These are phyloP conservation scores for Saturnispora halmiae DNA, from an alignment of 805 yeast genomes.

Conservation along the genomic window DNA sequence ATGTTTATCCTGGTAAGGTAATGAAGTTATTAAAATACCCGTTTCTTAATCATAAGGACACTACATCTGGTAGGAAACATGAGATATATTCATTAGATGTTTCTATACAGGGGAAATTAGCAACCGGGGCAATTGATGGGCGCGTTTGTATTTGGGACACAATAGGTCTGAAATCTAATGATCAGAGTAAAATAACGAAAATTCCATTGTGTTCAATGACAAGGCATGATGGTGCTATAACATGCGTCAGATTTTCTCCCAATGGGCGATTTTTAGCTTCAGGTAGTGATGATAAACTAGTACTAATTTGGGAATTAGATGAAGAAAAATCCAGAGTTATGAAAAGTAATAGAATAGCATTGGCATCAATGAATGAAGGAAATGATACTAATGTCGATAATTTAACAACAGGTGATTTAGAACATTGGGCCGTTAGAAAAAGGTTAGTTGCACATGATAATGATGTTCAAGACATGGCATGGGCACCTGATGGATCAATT, in stretches of 20 bases:
- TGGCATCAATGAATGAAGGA: constrained; percentile 2
- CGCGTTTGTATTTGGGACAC: constrained; percentile 75
- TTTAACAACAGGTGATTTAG: constrained; percentile 56
- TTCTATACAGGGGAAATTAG: constrained; percentile 79
- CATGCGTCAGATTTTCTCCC: constrained; percentile 87
- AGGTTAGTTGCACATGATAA: constrained; percentile 94
- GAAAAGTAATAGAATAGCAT: constrained; percentile 20
- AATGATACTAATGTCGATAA: no score
- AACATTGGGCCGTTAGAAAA: constrained; percentile 91
- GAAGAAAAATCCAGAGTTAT: constrained; percentile 47
- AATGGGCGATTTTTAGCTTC: constrained; percentile 85
- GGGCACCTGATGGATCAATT: constrained; percentile 93
- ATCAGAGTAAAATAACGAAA: constrained; percentile 19
- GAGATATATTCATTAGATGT: constrained; percentile 82
- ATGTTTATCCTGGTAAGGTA: neutral
- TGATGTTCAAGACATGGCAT: constrained; percentile 94
- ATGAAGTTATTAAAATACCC: constrained; percentile 7
- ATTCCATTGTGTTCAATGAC: constrained; percentile 83
- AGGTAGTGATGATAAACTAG: constrained; percentile 91
- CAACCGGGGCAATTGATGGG: constrained; percentile 92
- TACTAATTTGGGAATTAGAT: constrained; percentile 89
- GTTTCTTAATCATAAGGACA: constrained; percentile 36
- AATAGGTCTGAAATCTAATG: constrained; percentile 19
- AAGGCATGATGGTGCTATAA: constrained; percentile 94
- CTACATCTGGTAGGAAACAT: constrained; percentile 37